Base-by-base conservation (phyloP, 352 stramenopile genomes). In the Nothophytophthora sp. region DNA sequence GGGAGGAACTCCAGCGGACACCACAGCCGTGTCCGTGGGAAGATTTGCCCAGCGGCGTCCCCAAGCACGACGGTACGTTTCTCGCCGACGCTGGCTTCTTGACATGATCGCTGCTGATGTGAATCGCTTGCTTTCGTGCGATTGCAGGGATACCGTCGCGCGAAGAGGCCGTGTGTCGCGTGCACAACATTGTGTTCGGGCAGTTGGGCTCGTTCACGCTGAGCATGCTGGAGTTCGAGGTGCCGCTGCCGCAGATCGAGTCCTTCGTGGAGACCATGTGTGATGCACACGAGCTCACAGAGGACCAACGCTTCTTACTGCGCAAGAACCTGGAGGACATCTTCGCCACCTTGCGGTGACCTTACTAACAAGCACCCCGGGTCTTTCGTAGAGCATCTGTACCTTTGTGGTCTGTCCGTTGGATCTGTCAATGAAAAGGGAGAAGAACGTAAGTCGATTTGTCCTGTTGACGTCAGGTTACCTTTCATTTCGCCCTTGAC, bases 101-200 rank as follows among this genome's bases (percentile, higher is more conserved):
- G 15, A 23, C 22, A 3, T 23, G 20, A 18, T 35, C 51, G 3
- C 16, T 40, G 2, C 13, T 30, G 33, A 42, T 43, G 18, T 41
- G 13, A 5, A 29, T n/a, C n/a, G n/a, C n/a, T n/a, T n/a, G n/a
- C n/a, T n/a, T n/a, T n/a, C n/a, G n/a, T n/a, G n/a, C n/a, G n/a
- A n/a, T 43, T 41, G 10, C 50, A 80, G 78, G 70, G 3, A 32
- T 88, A 0, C 66, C 73, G 18, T 88, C 77, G 13, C 81, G 84
- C 20, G 78, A 95, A 70, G 84, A 95, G 54, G 84, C 84, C 16
- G 84, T 95, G 29, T 79, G 70, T 19, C 80, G 79, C 8, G 81
- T 95, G 16, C 84, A 95, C 73, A 95, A 95, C 47, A 95, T 95
- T 35, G 81, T 95, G 49, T 95, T 95, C 46, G 84, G 84, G 2